These are phyloP conservation scores for Physcomitrium patens DNA, from an alignment of 225 moss, liverwort and hornwort species.

Conservation along the genomic window DNA sequence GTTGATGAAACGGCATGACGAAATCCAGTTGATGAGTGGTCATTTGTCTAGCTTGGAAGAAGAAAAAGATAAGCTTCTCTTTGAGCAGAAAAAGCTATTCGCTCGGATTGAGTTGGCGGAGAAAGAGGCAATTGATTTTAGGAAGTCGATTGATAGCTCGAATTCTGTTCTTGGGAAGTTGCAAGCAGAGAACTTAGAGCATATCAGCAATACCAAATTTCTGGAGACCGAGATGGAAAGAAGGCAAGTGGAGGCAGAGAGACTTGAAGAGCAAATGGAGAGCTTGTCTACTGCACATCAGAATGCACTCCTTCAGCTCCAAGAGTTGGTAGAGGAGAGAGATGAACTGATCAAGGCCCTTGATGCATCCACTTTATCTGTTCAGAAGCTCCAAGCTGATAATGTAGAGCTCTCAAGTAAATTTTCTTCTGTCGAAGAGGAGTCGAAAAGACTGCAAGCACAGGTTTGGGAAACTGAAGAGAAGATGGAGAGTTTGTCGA, in stretches of 20 bases:
- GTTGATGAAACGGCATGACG: conserved; percentile 28
- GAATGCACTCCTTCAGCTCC: conserved; percentile 31
- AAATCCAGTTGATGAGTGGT: conserved; percentile 25
- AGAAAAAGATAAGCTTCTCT: conserved; percentile 24
- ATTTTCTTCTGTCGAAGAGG: conserved; percentile 14
- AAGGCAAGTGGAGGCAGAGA: conserved; percentile 25
- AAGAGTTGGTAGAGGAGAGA: conserved; percentile 35
- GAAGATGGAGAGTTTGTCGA: not conserved
- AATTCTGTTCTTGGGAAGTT: conserved; percentile 27
- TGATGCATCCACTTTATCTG: conserved; percentile 26
- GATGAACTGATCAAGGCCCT: conserved; percentile 26
- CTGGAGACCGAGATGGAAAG: conserved; percentile 21
- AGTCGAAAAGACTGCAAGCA: conserved; percentile 23
- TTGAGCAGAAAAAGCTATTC: conserved; percentile 23
- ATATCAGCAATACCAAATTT: conserved; percentile 2
- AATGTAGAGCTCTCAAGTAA: conserved; percentile 4
- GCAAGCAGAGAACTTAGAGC: conserved; percentile 19
- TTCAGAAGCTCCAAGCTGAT: conserved; percentile 28
- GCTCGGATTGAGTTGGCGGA: conserved; percentile 25
- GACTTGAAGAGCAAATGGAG: conserved; percentile 27
- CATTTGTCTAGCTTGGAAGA: conserved; percentile 20
- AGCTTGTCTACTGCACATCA: conserved; percentile 34
- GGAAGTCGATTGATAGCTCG: conserved; percentile 26
- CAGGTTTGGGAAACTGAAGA: conserved; percentile 20
- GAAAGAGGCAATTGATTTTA: conserved; percentile 25